Evolutionary conservation across 2,329 filamentous ascomycete species (phyloP), one percentile per base, ranked within the genome.

Genomic region (Byssochlamys sp.): DNA sequence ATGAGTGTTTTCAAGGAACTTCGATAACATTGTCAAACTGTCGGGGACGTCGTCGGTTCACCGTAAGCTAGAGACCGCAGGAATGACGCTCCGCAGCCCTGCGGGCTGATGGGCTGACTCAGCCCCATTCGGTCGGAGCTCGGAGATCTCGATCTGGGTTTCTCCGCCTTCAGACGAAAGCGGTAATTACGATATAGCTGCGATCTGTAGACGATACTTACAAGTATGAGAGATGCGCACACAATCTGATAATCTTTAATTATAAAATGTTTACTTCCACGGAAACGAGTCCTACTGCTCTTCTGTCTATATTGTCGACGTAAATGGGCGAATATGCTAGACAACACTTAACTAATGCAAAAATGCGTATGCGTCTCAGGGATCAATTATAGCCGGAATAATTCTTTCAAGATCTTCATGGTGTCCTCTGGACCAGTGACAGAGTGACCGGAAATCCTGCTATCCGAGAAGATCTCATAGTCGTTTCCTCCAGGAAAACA

Each of bases 401-500:
- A 66, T 79, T 94, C 85, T 80, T 87, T 92, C 67, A 99, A 69
- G 73, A 90, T 80, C 65, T 77, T 82, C 67, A 88, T 84, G 52
- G 91, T 96, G 69, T 97, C 90, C 58, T 91, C 86, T 5, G 92
- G 92, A 49, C 81, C 83, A 64, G 80, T 84, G 63, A 97, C 94
- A 27, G 86, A 80, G 76, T 99, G 94, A 1, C 94, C 94, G 59
- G 88, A 85, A 35, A 89, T 95, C 69, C 92, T 82, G 56, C 81
- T 70, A 72, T 97, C 92, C 63, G 77, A 80, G 75, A 87, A 97
- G 71, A 99, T 96, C 79, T 97, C 92, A 72, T 86, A 92, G 76
- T 99, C 94, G 74, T 97, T 99, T 61, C 94, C 94, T 62, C 94
- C 92, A 73, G 86, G 76, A 71, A 84, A 86, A 27, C 89, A 89